These are phyloP conservation scores for Pichia cephalocereana DNA, from an alignment of 805 yeast genomes.

Conservation along the genomic window DNA sequence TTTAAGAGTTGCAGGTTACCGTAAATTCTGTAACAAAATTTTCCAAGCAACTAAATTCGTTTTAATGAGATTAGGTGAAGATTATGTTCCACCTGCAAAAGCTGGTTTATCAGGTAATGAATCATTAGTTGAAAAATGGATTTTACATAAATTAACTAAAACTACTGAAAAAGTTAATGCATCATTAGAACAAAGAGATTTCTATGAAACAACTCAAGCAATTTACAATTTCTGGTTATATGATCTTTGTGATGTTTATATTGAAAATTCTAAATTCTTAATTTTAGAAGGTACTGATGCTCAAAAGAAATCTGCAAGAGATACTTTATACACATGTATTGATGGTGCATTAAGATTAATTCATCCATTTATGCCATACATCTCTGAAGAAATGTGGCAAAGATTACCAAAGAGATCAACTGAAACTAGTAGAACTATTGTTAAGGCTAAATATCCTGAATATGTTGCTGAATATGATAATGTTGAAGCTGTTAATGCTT, in stretches of 20 bases:
- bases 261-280: slow-evolving; percentile 91
- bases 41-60: slow-evolving; percentile 98
- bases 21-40: slow-evolving; percentile 98
- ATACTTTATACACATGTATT: slow-evolving; percentile 85
- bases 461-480: slow-evolving; percentile 54
- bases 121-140: slow-evolving; percentile 94
- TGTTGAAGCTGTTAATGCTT: slow-evolving; percentile 57
- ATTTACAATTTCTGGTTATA: slow-evolving; percentile 92
- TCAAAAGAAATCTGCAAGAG: slow-evolving; percentile 85
- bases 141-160: slow-evolving; percentile 71
- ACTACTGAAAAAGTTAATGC: slow-evolving; percentile 58
- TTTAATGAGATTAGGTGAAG: slow-evolving; percentile 83
- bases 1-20: slow-evolving; percentile 94
- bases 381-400: slow-evolving; percentile 99
- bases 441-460: slow-evolving; percentile 71
- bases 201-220: slow-evolving; percentile 76
- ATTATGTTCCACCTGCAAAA: slow-evolving; percentile 69
- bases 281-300: slow-evolving; percentile 83
- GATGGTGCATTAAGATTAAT: slow-evolving; percentile 87
- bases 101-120: slow-evolving; percentile 61
- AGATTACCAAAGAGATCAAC: slow-evolving; percentile 82
- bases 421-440: slow-evolving; percentile 64
- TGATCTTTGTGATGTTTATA: slow-evolving; percentile 94
- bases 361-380: slow-evolving; percentile 97
- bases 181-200: slow-evolving; percentile 75